phyloP scores from a whole-genome alignment of 805 yeast species.

The Millerago galiae region DNA sequence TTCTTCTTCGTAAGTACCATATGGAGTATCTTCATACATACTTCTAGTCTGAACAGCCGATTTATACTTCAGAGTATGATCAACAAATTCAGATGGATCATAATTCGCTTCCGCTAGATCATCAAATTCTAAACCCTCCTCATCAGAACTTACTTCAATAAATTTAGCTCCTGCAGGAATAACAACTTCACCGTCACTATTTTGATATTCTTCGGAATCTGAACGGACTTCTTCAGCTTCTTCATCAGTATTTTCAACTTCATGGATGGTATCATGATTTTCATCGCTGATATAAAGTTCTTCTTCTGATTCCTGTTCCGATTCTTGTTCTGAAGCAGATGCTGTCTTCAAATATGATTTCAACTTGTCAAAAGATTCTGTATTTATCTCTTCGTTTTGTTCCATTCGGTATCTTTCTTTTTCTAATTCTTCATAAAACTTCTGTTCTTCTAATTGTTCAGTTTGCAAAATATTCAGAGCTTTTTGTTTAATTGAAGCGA shows the following conservation, averaged over 20 bases:
- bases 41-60: slow-evolving; percentile 10
- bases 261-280: not conserved
- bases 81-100: slow-evolving; percentile 10
- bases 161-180: slow-evolving; percentile 7
- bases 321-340: not conserved
- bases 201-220: not conserved
- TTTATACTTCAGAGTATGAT: slow-evolving; percentile 6
- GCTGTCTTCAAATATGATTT: slow-evolving; percentile 11
- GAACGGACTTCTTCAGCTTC: not conserved
- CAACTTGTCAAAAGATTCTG: slow-evolving; percentile 22
- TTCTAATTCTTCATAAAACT: slow-evolving; percentile 30
- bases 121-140: slow-evolving; percentile 5
- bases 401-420: slow-evolving; percentile 23
- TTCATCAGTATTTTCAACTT: not conserved
- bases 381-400: slow-evolving; percentile 16
- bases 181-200: slow-evolving; percentile 15
- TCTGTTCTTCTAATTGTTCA: slow-evolving; percentile 30
- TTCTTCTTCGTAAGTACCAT: not conserved
- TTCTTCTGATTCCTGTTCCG: not conserved
- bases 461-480: slow-evolving; percentile 27
- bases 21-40: slow-evolving; percentile 4
- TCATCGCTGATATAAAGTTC: not conserved
- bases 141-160: slow-evolving; percentile 8
- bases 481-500: slow-evolving; percentile 26
- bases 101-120: slow-evolving; percentile 5